A percentile compares a stretch with the other conserved stretches of the same genome.
Conservation (phyloP, 331 rosid species). For the Spiraea crenata region DNA sequence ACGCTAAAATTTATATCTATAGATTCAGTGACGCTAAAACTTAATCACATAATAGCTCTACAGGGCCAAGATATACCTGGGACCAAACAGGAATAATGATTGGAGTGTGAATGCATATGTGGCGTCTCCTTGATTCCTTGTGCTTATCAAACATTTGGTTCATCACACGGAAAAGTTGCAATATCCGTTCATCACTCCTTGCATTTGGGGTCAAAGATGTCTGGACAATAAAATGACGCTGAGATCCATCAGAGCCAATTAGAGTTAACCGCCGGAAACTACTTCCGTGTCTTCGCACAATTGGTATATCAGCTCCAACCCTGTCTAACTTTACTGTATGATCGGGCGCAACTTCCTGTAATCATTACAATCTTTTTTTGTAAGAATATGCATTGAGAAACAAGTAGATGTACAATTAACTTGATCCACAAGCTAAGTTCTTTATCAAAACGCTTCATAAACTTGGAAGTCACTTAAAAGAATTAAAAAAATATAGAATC, state of each 20-base stretch:
- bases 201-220: conserved; percentile 99
- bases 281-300: conserved; percentile 98
- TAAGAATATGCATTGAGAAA: conserved; percentile 24
- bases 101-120: conserved; percentile 92
- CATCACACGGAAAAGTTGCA: conserved; percentile 98
- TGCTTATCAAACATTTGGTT: conserved; percentile 99
- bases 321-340: conserved; percentile 93
- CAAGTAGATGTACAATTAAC: background rate
- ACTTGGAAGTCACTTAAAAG: background rate
- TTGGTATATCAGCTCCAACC: conserved; percentile 97
- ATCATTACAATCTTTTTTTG: conserved; percentile 6
- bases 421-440: background rate
- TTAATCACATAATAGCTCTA: background rate
- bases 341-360: conserved; percentile 94
- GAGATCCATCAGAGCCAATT: conserved; percentile 99
- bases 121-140: conserved; percentile 98
- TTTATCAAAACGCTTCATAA: background rate
- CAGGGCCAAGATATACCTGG: conserved; percentile 56
- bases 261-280: conserved; percentile 96
- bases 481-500: background rate
- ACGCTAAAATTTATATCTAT: too few species aligned
- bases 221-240: conserved; percentile 95
- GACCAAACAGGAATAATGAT: conserved; percentile 99
- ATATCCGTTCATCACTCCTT: conserved; percentile 94
- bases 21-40: too few species aligned